These are phyloP conservation scores for Xylariaceae sp. DNA, from an alignment of 2,329 filamentous ascomycete species.

Conservation along the genomic window DNA sequence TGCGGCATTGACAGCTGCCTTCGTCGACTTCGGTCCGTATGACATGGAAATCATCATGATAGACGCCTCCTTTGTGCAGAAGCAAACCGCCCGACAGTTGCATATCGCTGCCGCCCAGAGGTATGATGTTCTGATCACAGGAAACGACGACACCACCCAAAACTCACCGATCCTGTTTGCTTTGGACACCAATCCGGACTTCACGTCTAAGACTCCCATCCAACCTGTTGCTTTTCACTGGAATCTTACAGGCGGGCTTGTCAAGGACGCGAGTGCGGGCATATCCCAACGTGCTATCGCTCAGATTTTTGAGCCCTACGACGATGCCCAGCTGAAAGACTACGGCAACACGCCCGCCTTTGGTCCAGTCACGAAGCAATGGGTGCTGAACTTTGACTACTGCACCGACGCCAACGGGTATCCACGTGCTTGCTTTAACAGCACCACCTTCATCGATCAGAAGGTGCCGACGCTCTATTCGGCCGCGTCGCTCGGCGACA, in stretches of 20 bases:
- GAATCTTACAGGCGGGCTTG: conserved; percentile 42
- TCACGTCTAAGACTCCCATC: conserved; percentile 21
- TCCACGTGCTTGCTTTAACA: conserved; percentile 60
- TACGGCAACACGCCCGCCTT: conserved; percentile 46
- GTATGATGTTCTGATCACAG: conserved; percentile 42
- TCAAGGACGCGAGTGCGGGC: conserved; percentile 30
- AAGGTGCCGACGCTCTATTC: conserved; percentile 70
- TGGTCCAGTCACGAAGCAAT: conserved; percentile 49
- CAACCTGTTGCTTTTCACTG: conserved; percentile 16
- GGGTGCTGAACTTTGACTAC: conserved; percentile 54
- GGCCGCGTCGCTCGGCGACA: conserved; percentile 52
- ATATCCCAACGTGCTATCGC: conserved; percentile 27
- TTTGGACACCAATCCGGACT: conserved; percentile 41
- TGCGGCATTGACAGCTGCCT: conserved; percentile 37
- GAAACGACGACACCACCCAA: conserved; percentile 30
- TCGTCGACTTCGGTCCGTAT: conserved; percentile 40
- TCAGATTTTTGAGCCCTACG: conserved; percentile 45
- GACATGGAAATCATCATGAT: conserved; percentile 42
- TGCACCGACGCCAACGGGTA: conserved; percentile 58
- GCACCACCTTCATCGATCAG: conserved; percentile 61
- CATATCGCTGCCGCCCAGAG: conserved; percentile 40
- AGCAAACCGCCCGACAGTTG: conserved; percentile 32
- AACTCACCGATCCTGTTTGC: conserved; percentile 42
- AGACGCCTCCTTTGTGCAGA: conserved; percentile 37
- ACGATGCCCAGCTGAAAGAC: conserved; percentile 58